These are phyloP conservation scores for Tetradesmus obliquus DNA, from an alignment of 139 green algal genomes.

Conservation along the genomic window DNA sequence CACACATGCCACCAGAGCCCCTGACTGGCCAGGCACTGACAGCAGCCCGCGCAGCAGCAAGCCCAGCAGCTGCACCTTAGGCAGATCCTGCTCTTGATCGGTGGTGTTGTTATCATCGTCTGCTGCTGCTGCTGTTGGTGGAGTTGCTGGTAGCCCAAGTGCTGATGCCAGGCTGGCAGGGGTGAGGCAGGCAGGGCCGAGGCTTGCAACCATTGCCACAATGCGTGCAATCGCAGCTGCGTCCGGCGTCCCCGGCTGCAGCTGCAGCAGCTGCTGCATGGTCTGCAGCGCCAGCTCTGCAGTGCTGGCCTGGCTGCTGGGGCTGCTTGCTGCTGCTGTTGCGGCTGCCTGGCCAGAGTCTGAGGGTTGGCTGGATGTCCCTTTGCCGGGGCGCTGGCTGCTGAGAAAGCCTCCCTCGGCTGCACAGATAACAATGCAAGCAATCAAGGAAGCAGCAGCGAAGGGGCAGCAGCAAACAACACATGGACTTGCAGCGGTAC, in stretches of 20 bases:
- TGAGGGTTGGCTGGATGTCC: neutral
- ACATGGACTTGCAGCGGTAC: neutral
- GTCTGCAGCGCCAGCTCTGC: constrained; percentile 2
- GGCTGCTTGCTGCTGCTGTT: neutral
- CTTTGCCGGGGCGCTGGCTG: constrained; percentile 5
- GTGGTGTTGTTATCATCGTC: neutral
- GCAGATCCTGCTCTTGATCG: neutral
- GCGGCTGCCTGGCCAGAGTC: constrained; percentile 22
- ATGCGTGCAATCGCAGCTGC: constrained; percentile 13
- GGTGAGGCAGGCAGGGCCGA: neutral
- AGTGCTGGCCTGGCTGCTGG: neutral
- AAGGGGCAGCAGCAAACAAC: neutral
- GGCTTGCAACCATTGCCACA: neutral
- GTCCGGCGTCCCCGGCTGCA: neutral
- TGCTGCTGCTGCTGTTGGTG: neutral
- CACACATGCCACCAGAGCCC: neutral
- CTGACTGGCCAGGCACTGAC: neutral
- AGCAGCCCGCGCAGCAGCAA: neutral
- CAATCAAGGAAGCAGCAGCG: neutral
- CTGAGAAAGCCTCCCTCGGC: constrained; percentile 26
- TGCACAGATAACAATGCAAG: neutral
- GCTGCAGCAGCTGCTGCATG: constrained; percentile 8
- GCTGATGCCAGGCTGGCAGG: neutral
- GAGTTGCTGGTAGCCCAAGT: neutral
- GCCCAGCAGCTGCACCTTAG: neutral